Conservation (phyloP, 768 basidiomycete species). For the Trametes coccinea region DNA sequence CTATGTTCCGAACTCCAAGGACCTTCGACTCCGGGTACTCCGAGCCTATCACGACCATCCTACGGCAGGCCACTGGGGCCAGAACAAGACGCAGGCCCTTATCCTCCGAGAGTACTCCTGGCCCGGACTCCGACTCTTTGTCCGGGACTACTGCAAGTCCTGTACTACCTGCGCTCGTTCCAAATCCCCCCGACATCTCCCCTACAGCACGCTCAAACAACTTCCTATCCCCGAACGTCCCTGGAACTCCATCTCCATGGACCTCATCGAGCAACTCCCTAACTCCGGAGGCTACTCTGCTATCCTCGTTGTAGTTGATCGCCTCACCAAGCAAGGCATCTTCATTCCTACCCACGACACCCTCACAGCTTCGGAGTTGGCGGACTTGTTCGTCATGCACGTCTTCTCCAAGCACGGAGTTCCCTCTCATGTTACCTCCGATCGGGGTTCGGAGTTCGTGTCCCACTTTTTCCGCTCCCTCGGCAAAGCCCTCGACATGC, state of each 20-base stretch:
- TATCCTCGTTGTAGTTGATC: too few relatives aligned
- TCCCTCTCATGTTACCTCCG: slow-evolving; percentile 14
- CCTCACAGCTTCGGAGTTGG: slow-evolving; percentile 25
- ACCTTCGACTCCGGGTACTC: background rate
- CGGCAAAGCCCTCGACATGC: slow-evolving; percentile 4
- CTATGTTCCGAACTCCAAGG: background rate
- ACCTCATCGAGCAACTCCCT: too few relatives aligned
- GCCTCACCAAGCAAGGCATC: slow-evolving; percentile 2
- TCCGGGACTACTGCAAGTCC: background rate
- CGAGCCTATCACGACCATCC: background rate
- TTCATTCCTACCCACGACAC: slow-evolving; percentile 28
- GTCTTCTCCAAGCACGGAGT: slow-evolving; percentile 16
- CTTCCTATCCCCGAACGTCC: background rate
- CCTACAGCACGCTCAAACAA: background rate
- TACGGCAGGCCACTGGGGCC: background rate
- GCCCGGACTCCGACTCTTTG: background rate
- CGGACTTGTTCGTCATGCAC: slow-evolving; percentile 19
- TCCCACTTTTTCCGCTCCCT: slow-evolving; percentile 18
- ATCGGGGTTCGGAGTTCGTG: slow-evolving; percentile 14
- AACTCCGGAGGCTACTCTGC: too few relatives aligned
- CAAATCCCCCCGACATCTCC: background rate
- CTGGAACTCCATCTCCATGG: background rate
- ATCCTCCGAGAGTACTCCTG: background rate
- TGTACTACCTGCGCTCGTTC: background rate
- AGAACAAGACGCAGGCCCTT: background rate